These are phyloP conservation scores for Nevesoporus exiguus DNA, from an alignment of 768 basidiomycete genomes.

Conservation along the genomic window DNA sequence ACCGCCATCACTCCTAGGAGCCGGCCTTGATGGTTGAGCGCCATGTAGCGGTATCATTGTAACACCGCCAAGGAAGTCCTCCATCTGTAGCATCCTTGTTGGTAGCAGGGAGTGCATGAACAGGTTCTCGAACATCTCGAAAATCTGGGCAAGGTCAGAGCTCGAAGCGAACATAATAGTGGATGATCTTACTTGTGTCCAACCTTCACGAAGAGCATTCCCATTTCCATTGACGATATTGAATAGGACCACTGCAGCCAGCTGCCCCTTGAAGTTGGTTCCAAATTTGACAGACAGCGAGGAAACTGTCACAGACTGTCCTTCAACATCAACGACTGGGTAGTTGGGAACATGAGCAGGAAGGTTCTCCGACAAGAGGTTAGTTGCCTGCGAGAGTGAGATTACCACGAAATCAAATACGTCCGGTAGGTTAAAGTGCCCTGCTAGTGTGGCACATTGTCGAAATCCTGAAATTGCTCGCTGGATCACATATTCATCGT, in stretches of 20 bases:
- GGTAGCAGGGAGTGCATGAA: conserved; percentile 94
- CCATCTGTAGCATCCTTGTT: conserved; percentile 90
- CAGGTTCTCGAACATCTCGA: conserved; percentile 97
- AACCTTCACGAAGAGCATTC: conserved; percentile 89
- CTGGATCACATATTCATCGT: conserved; percentile 96
- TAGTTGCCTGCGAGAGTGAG: conserved; percentile 89
- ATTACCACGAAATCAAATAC: conserved; percentile 96
- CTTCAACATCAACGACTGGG: conserved; percentile 87
- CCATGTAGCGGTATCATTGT: conserved; percentile 89
- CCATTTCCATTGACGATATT: conserved; percentile 97
- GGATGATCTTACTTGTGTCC: conserved; percentile 67
- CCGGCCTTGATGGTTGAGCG: conserved; percentile 57
- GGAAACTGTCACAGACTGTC: conserved; percentile 86
- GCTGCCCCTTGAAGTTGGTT: conserved; percentile 89
- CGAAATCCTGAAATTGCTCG: conserved; percentile 93
- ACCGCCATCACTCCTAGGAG: conserved; percentile 79
- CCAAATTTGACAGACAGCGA: conserved; percentile 92
- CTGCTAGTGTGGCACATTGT: conserved; percentile 92
- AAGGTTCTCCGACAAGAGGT: conserved; percentile 71
- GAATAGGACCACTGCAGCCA: conserved; percentile 96
- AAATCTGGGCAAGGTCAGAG: conserved; percentile 55
- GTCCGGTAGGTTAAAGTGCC: conserved; percentile 84
- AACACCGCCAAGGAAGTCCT: conserved; percentile 94
- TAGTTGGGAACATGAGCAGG: conserved; percentile 75
- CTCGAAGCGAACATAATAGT: neutral